Percentiles rank a stretch among this genome's conserved stretches.
phyloP scores from a whole-genome alignment of 495 filamentous ascomycete species.

The Penicillium argentinense region DNA sequence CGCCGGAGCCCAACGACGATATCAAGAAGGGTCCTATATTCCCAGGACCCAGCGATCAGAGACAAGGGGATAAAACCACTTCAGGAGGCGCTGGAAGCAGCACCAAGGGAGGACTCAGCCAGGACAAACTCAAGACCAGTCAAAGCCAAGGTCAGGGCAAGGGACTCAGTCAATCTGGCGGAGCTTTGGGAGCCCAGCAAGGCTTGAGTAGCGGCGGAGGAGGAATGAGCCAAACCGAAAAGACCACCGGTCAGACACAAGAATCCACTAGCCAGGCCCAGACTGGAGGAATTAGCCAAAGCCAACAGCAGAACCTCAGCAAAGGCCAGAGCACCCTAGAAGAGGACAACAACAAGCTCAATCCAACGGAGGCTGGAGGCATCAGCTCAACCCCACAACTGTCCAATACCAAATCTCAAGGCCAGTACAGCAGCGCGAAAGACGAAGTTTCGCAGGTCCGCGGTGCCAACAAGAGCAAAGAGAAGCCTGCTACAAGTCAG shows the following conservation, averaged over 20 bases:
- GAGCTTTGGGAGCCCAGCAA: not conserved
- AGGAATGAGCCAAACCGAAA: not conserved
- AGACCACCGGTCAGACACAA: not conserved
- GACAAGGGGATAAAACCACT: slow-evolving; percentile 8
- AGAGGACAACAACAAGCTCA: not conserved
- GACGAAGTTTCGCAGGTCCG: not conserved
- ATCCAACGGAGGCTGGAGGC: not conserved
- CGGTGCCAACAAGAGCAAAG: not conserved
- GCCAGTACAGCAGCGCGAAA: not conserved
- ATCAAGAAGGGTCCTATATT: slow-evolving; percentile 26
- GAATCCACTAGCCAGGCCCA: not conserved
- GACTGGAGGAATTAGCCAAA: not conserved
- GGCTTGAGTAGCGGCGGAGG: not conserved
- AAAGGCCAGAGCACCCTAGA: not conserved
- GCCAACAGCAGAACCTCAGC: not conserved
- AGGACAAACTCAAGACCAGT: not conserved
- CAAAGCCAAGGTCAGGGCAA: slow-evolving; percentile 1
- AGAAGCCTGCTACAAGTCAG: not conserved
- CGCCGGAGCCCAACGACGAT: slow-evolving; percentile 19
- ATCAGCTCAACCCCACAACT: not conserved
- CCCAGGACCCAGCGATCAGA: slow-evolving; percentile 7
- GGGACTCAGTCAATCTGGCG: not conserved
- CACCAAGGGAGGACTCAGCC: not conserved
- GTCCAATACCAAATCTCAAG: not conserved
- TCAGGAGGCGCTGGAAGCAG: slow-evolving; percentile 1